Conservation (phyloP, 2,329 filamentous ascomycete genomes). For the Nemania diffusa region DNA sequence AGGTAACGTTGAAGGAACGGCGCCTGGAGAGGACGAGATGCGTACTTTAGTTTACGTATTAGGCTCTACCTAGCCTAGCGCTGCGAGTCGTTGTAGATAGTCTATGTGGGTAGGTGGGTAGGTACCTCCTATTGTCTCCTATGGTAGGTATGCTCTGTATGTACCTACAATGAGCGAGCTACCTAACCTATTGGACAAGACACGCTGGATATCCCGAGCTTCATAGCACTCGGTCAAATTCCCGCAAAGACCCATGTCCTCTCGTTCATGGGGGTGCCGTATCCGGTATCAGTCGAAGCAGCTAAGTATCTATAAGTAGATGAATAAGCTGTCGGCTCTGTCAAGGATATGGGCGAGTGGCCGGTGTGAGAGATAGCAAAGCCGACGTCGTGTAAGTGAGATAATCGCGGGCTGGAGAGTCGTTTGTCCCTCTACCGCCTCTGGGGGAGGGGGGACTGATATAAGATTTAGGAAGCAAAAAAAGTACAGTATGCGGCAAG, state of each 20-base stretch:
- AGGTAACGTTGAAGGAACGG: constrained; percentile 32
- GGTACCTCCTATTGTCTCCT: neutral
- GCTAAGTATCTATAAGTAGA: neutral
- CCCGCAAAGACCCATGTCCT: constrained; percentile 33
- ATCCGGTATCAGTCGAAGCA: constrained; percentile 9
- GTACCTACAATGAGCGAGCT: neutral
- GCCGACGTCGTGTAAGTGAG: neutral
- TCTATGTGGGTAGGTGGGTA: neutral
- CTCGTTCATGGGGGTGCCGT: constrained; percentile 18
- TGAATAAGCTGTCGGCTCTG: constrained; percentile 5
- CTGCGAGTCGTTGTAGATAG: neutral
- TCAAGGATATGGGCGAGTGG: constrained; percentile 4
- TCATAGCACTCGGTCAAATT: constrained; percentile 33
- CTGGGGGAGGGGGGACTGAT: neutral
- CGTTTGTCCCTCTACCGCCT: neutral
- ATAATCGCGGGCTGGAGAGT: neutral
- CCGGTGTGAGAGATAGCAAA: neutral
- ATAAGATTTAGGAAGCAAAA: no score
- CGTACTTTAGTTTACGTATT: constrained; percentile 7
- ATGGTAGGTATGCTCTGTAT: neutral
- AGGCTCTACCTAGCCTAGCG: constrained; percentile 6
- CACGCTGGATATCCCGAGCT: constrained; percentile 21
- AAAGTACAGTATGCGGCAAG: no score
- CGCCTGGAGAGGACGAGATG: constrained; percentile 19
- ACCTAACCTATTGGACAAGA: constrained; percentile 22